Base-by-base conservation (phyloP, 495 filamentous ascomycete species). In the Talaromyces wortmannii region DNA sequence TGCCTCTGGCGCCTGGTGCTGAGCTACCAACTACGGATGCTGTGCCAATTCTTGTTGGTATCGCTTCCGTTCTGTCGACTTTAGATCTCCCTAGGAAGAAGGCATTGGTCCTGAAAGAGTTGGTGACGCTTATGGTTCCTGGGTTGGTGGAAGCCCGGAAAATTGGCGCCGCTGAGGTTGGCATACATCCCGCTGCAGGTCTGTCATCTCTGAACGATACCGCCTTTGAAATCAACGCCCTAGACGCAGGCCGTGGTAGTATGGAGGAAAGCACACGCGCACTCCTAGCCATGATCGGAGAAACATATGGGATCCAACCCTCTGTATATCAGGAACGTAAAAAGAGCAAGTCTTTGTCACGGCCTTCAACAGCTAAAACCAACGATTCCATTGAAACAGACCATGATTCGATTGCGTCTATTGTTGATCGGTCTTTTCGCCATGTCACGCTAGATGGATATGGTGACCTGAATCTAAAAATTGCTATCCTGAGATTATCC, bases 131-230 rank as follows among this genome's bases (percentile, higher is more conserved):
- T 31, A 75, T 96, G 55, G 87, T 94, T 52, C 87, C 87, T 53
- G 89, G 86, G 1, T 74, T 98, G 31, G 86, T 96, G n/a, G 89
- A 96, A 67, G 95, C 95, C 13, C 79, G 94, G 42, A 96, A 95
- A 53, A 79, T 90, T 53, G 91, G 91, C 32, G 95, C 94, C 52
- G 94, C 95, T 16, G 94, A 97, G 60, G 86, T 92, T 55, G 94
- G 95, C 5, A 87, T 98, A 45, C 94, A 97, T 68, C 95, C 95
- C 46, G 91, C 91, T 29, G 91, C 94, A 18, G 90, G 88, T 1
- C 69, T 95, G 43, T 81, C 84, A 11, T 84, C 84, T 57, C 69
- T 91, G 18, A 78, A 68, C 51, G 75, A 78, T 52, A 69, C 72
- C 5, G 64, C 74, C 2, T 77, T 76, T 55, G 72, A 77, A 58